Conservation (phyloP, 306 rosid genomes). For the Castanospermum australe region DNA sequence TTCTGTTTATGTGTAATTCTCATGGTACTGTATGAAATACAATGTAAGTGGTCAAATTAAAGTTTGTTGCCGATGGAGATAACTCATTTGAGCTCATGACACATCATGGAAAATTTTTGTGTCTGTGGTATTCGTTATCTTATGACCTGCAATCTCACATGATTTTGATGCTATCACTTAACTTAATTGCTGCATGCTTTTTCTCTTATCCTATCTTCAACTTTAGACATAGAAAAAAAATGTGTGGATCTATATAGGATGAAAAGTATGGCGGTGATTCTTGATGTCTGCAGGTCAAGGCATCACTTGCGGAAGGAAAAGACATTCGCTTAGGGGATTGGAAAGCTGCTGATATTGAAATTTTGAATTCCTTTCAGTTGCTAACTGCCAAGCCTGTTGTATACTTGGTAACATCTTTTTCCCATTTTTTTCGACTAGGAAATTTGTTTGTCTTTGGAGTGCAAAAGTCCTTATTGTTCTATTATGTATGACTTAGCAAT, state of each 20-base stretch:
- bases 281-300: slow-evolving; percentile 70
- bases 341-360: slow-evolving; percentile 93
- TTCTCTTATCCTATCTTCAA: neutral
- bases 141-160: neutral
- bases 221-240: neutral
- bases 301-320: slow-evolving; percentile 75
- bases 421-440: neutral
- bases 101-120: neutral
- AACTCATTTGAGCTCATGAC: neutral
- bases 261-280: slow-evolving; percentile 10
- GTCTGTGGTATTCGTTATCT: neutral
- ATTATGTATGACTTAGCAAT: neutral
- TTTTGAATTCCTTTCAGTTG: slow-evolving; percentile 89
- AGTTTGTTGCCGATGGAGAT: neutral
- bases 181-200: neutral
- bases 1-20: neutral
- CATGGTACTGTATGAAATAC: neutral
- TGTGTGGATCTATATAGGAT: neutral
- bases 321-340: slow-evolving; percentile 96
- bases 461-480: neutral
- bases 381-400: slow-evolving; percentile 97
- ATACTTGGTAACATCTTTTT: slow-evolving; percentile 62
- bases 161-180: neutral
- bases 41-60: neutral
- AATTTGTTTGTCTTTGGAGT: neutral